These are phyloP conservation scores for Cladorrhinum sp. DNA, from an alignment of 2,329 filamentous ascomycete genomes.

Conservation along the genomic window DNA sequence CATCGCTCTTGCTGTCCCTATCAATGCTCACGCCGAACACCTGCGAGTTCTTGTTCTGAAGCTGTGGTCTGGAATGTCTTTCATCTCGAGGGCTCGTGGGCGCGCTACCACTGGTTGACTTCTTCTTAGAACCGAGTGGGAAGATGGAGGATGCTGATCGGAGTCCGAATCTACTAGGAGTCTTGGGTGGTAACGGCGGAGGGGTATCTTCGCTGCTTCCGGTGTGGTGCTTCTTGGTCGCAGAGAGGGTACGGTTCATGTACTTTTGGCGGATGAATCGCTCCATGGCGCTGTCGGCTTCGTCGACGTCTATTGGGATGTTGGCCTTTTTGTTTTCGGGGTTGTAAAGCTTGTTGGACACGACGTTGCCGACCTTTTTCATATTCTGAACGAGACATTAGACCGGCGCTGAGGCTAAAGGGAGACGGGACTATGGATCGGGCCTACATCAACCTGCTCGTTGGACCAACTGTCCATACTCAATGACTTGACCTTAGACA, in stretches of 20 bases:
- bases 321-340: slow-evolving; percentile 77
- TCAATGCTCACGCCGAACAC: slow-evolving; percentile 68
- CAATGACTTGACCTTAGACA: slow-evolving; percentile 97
- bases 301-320: slow-evolving; percentile 85
- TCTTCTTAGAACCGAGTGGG: slow-evolving; percentile 59
- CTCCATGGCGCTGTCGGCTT: slow-evolving; percentile 92
- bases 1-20: slow-evolving; percentile 36
- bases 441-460: slow-evolving; percentile 85
- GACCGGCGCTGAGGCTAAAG: slow-evolving; percentile 10
- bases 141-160: slow-evolving; percentile 66
- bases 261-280: slow-evolving; percentile 95
- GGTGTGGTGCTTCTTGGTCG: slow-evolving; percentile 38
- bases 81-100: slow-evolving; percentile 35
- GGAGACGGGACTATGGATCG: not conserved
- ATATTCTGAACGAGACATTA: slow-evolving; percentile 64
- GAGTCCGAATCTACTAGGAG: slow-evolving; percentile 59
- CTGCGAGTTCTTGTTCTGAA: slow-evolving; percentile 63
- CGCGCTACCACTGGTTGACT: slow-evolving; percentile 42
- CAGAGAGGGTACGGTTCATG: slow-evolving; percentile 53
- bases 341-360: slow-evolving; percentile 88
- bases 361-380: slow-evolving; percentile 83
- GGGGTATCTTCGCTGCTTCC: slow-evolving; percentile 53
- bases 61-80: slow-evolving; percentile 35
- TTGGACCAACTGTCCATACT: slow-evolving; percentile 98
- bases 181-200: slow-evolving; percentile 61